Evolutionary conservation across 495 filamentous ascomycete species (phyloP), one percentile per base, ranked within the genome.

Genomic region (Penicillium roqueforti): DNA sequence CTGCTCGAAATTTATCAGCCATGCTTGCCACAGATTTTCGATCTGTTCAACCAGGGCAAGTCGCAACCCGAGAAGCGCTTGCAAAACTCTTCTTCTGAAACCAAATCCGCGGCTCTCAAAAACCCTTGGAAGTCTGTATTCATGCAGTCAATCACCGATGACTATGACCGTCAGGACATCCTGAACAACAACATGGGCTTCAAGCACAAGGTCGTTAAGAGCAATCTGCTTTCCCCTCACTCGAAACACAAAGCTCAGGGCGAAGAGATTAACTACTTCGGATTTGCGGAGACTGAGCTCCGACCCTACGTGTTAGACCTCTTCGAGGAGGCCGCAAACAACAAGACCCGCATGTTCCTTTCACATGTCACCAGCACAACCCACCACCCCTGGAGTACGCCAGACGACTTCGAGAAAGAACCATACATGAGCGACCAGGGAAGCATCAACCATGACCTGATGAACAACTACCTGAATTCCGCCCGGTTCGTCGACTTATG

Each of bases 311-410:
- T 78, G 6, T 57, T 59, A 6, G 75, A 78, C 54, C 51, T 77
- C 6, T 71, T 78, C 57, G 54, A 64, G 13, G 59, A 67, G 22
- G 74, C 74, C 1, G 72, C 69, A 22, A 58, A 65, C 40, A 72
- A 69, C 45, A 68, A 71, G 26, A 72, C 69, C n/a, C 71, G 75
- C 37, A 47, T 77, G 37, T 78, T 78, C 53, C 61, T 78, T 26
- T 76, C 74, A 0, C 74, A 78, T 46, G 53, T 78, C 44, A 78
- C 75, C 23, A 73, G 68, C 48, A 71, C 75, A 16, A 77, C 74
- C 1, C 75, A 78, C 29, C 75, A 78, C 53, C 74, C 75, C 0
- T 78, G 72, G 70, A 48, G 46, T 4, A 68, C 63, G 7, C 75
- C 75, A 0, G 58, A 65, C 11, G 54, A 69, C 13, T 74, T 68